phyloP scores from a whole-genome alignment of 23 red algal species.

The Cyanidiococcus yangmingshanensis region DNA sequence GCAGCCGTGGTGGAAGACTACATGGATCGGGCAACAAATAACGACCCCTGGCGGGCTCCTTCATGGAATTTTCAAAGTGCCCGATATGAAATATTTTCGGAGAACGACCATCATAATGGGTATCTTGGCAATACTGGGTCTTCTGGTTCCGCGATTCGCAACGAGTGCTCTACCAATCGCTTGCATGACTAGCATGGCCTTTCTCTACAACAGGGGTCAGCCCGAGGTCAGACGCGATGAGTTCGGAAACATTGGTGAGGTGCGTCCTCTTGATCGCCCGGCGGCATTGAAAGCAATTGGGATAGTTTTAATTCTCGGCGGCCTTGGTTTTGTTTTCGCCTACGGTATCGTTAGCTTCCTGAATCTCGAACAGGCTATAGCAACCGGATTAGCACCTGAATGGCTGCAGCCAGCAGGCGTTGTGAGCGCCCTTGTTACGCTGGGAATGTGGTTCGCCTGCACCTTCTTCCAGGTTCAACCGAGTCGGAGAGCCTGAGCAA shows the following conservation, averaged over 20 bases:
- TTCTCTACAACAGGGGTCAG: slow-evolving; percentile 84
- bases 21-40: slow-evolving; percentile 10
- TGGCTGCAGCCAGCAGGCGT: slow-evolving; percentile 59
- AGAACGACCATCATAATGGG: slow-evolving; percentile 61
- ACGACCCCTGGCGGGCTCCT: slow-evolving; percentile 39
- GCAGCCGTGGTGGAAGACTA: slow-evolving; percentile 44
- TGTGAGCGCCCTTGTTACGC: slow-evolving; percentile 38
- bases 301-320: slow-evolving; percentile 42
- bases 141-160: slow-evolving; percentile 59
- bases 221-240: slow-evolving; percentile 77
- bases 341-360: slow-evolving; percentile 53
- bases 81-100: slow-evolving; percentile 46
- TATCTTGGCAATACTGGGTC: slow-evolving; percentile 58
- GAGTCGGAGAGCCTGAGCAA: not conserved
- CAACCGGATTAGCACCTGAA: slow-evolving; percentile 35
- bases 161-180: slow-evolving; percentile 75
- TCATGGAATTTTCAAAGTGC: slow-evolving; percentile 64
- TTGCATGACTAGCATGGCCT: slow-evolving; percentile 64
- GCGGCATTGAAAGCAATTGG: slow-evolving; percentile 63
- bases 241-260: slow-evolving; percentile 60
- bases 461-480: slow-evolving; percentile 65
- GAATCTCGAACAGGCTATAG: slow-evolving; percentile 44
- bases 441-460: slow-evolving; percentile 69
- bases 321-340: slow-evolving; percentile 30
- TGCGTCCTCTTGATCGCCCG: slow-evolving; percentile 67